Evolutionary conservation across 805 yeast species (phyloP), one percentile per base, ranked within the genome.

Genomic region (Hanseniaspora jakobsenii): DNA sequence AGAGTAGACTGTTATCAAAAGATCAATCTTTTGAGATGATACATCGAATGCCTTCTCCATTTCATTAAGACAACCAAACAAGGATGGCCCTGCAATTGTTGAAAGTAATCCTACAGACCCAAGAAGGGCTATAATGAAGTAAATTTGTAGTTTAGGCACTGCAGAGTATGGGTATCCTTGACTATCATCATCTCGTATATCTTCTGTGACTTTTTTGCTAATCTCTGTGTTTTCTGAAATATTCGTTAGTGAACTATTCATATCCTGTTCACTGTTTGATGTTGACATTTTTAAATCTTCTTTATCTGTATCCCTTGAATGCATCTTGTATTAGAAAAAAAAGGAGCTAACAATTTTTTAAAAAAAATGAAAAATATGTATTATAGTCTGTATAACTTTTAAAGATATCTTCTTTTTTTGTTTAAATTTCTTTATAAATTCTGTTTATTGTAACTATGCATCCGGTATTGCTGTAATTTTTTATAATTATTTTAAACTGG

Each of bases 1-100:
- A 41, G 81, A 69, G 53, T 84, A 85, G 0, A 82, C 77, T 1
- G 85, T 86, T 28, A 86, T 79, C 1, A 93, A 74, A 13, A 81
- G 53, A 55, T 84, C 81, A 44, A 77, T 74, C 44, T 66, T 61
- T 43, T 75, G 78, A 37, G 73, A 73, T 2, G 75, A 53, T 4
- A 78, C 71, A 36, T 67, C 38, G 52, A 85, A 81, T 23, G 73
- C 59, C 0, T 58, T 50, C 38, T 76, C 73, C 7, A 86, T 62
- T 4, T 69, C 65, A 0, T 77, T 73, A 14, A 85, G 60, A 0
- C 85, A 85, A 0, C 94, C 94, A 60, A 81, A 79, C 56, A 81
- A 85, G 10, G 84, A 81, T 0, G 93, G 81, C 51, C 79, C 72
- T 0, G 87, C 75, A 2, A 81, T 64, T 0, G 91, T 66, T 2